These are phyloP conservation scores for Kwoniella shivajii DNA, from an alignment of 1,284 basidiomycete genomes.

Conservation along the genomic window DNA sequence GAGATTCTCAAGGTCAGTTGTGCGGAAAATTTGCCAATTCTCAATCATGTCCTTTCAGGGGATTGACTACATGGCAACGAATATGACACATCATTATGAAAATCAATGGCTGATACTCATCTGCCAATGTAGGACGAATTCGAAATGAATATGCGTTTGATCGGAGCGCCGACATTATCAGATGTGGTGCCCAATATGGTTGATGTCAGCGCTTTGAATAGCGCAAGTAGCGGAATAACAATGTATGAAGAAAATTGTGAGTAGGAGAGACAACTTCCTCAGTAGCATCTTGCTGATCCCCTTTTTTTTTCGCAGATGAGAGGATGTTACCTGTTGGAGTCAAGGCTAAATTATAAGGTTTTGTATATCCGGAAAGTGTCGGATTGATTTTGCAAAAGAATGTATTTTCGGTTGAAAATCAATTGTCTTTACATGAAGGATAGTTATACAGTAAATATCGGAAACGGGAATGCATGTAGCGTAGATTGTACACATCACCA, in stretches of 20 bases:
- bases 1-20: constrained; percentile 71
- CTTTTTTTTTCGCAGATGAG: constrained; percentile 22
- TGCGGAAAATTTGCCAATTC: too few relatives aligned
- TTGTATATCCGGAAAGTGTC: background rate
- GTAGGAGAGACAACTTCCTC: constrained; percentile 33
- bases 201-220: constrained; percentile 62
- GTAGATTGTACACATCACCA: too few relatives aligned
- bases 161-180: constrained; percentile 76
- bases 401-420: too few relatives aligned
- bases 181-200: constrained; percentile 87
- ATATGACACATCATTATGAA: too few relatives aligned
- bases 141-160: constrained; percentile 86
- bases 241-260: constrained; percentile 77
- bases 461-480: too few relatives aligned
- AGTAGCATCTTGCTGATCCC: background rate
- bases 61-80: too few relatives aligned
- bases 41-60: background rate
- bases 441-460: too few relatives aligned
- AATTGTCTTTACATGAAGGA: too few relatives aligned
- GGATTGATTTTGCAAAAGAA: too few relatives aligned
- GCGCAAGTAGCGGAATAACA: constrained; percentile 69
- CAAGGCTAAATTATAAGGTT: constrained; percentile 29
- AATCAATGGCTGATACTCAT: too few relatives aligned
- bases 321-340: constrained; percentile 33
- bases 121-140: constrained; percentile 96